A percentile compares a stretch with the other conserved stretches of the same genome.
Conservation (phyloP, 2,329 filamentous ascomycete genomes). For the Fusarium armeniacum region DNA sequence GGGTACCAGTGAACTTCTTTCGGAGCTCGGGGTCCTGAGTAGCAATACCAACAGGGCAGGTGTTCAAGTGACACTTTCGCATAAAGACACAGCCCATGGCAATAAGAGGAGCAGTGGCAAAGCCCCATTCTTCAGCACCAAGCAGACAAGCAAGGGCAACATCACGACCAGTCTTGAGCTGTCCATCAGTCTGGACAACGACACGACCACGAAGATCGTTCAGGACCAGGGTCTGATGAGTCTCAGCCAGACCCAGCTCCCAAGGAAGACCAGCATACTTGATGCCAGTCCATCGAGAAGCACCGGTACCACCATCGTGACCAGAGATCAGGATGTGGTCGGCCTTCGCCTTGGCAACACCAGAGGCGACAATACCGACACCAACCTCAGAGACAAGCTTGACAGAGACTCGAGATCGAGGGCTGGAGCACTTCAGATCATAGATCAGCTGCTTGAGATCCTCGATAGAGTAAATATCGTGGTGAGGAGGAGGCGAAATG, state of each 20-base stretch:
- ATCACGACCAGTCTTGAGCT: slow-evolving; percentile 91
- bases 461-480: slow-evolving; percentile 99
- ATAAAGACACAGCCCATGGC: slow-evolving; percentile 98
- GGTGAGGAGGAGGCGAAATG: slow-evolving; percentile 95
- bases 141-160: slow-evolving; percentile 94
- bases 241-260: slow-evolving; percentile 97
- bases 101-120: slow-evolving; percentile 93
- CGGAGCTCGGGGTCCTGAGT: slow-evolving; percentile 95
- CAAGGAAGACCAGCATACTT: slow-evolving; percentile 97
- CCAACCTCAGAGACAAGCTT: slow-evolving; percentile 98
- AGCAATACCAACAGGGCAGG: slow-evolving; percentile 92
- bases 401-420: slow-evolving; percentile 90
- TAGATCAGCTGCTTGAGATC: slow-evolving; percentile 98
- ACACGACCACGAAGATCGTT: slow-evolving; percentile 97
- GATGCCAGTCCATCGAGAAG: slow-evolving; percentile 97
- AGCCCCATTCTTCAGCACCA: slow-evolving; percentile 98
- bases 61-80: slow-evolving; percentile 82
- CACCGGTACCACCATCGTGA: slow-evolving; percentile 96
- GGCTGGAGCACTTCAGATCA: slow-evolving; percentile 96
- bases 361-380: slow-evolving; percentile 96
- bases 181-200: slow-evolving; percentile 95
- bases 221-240: slow-evolving; percentile 93
- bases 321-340: slow-evolving; percentile 97
- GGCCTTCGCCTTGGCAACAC: slow-evolving; percentile 97
- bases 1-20: slow-evolving; percentile 92